Evolutionary conservation across 345 rosid genomes (phyloP).

Genomic region (Camelina hispida): DNA sequence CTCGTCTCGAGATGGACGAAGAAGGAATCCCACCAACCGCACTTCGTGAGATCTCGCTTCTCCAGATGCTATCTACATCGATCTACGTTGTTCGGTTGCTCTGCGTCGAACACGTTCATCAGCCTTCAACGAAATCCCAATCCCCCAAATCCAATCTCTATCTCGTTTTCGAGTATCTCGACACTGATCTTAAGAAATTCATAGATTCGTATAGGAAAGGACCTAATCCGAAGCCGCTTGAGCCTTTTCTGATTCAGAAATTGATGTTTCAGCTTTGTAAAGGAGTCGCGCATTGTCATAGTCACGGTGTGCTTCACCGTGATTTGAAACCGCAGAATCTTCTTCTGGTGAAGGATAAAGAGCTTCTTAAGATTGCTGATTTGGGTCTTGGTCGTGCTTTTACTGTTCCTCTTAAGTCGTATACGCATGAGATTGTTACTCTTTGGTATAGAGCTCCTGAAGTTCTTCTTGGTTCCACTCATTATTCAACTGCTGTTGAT

Average conservation of each 20-base stretch:
- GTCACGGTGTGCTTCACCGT: conserved; percentile 93
- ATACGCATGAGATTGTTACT: conserved; percentile 91
- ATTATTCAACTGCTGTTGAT: conserved; percentile 87
- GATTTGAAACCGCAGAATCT: conserved; percentile 96
- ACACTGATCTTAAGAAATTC: conserved; percentile 93
- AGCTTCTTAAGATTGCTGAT: conserved; percentile 88
- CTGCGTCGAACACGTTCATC: conserved; percentile 76
- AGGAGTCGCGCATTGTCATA: conserved; percentile 94
- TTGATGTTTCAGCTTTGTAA: conserved; percentile 86
- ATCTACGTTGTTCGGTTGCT: conserved; percentile 91
- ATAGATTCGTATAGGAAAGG: conserved; percentile 82
- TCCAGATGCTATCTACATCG: conserved; percentile 88
- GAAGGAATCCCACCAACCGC: conserved; percentile 98
- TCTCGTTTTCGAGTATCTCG: conserved; percentile 88
- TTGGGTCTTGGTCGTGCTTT: conserved; percentile 91
- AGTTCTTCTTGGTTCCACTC: conserved; percentile 83
- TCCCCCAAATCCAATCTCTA: conserved; percentile 71
- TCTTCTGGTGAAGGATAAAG: conserved; percentile 79
- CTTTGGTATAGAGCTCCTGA: conserved; percentile 99
- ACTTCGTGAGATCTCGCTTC: conserved; percentile 91
- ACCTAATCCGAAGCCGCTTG: conserved; percentile 68
- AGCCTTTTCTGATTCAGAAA: conserved; percentile 66
- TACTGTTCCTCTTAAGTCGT: conserved; percentile 90
- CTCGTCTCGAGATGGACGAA: conserved; percentile 95
- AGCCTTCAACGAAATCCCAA: conserved; percentile 30